Evolutionary conservation across 495 filamentous ascomycete species (phyloP).

Genomic region (Emericellopsis terricola): DNA sequence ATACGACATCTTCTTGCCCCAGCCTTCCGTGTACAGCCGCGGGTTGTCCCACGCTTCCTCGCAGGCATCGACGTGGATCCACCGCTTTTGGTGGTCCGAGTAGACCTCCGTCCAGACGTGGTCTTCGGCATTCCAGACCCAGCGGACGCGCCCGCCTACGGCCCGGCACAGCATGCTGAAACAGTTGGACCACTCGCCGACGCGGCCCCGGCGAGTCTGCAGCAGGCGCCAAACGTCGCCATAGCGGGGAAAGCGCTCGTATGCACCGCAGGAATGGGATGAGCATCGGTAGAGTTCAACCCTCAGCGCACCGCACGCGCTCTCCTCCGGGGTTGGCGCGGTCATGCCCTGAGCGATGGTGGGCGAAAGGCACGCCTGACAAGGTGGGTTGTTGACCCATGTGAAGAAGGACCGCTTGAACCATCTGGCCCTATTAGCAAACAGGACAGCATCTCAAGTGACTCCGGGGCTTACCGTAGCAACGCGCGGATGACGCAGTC

Average conservation of each 20-base stretch:
- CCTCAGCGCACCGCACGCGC: conserved; percentile 63
- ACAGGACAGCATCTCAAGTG: not conserved
- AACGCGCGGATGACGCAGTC: conserved; percentile 90
- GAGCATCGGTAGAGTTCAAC: conserved; percentile 87
- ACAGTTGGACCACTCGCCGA: conserved; percentile 95
- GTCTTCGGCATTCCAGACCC: conserved; percentile 98
- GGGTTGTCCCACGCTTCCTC: conserved; percentile 95
- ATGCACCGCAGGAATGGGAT: conserved; percentile 43
- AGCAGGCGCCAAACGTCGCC: conserved; percentile 90
- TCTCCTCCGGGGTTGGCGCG: conserved; percentile 72
- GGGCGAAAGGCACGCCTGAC: conserved; percentile 61
- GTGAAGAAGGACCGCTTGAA: conserved; percentile 90
- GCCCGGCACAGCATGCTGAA: conserved; percentile 97
- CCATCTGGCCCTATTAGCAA: conserved; percentile 41
- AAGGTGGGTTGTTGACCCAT: conserved; percentile 90
- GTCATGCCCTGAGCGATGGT: conserved; percentile 69
- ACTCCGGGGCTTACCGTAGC: conserved; percentile 39
- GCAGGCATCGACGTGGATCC: conserved; percentile 93
- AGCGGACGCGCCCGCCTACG: conserved; percentile 75
- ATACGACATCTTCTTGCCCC: conserved; percentile 89
- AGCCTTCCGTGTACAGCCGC: conserved; percentile 80
- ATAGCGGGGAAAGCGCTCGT: conserved; percentile 86
- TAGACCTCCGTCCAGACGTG: conserved; percentile 97
- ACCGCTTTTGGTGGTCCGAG: conserved; percentile 79
- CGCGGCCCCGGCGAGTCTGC: conserved; percentile 66